These are phyloP conservation scores for Chrysoporthe puriensis DNA, from an alignment of 2,329 filamentous ascomycete species.

Conservation along the genomic window DNA sequence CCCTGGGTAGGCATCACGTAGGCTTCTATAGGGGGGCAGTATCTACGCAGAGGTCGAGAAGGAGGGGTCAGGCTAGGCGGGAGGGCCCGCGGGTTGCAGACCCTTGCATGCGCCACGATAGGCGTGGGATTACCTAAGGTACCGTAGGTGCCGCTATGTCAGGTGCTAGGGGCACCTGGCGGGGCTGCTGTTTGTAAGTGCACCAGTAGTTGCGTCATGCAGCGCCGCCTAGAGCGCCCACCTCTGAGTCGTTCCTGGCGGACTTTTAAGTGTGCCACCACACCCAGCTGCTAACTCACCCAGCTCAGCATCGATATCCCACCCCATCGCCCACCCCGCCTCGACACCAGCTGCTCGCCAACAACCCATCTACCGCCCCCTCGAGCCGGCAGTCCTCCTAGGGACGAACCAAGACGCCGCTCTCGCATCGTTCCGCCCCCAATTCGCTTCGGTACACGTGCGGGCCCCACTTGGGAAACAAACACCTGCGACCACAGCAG, in stretches of 20 bases:
- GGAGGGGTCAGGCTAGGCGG: neutral
- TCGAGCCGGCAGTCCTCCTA: neutral
- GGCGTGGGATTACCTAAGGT: neutral
- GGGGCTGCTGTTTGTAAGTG: neutral
- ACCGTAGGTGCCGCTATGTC: no score
- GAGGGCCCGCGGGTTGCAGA: neutral
- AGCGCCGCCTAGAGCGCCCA: constrained; percentile 9
- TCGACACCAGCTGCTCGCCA: neutral
- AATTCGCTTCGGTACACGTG: neutral
- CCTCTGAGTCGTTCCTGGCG: no score
- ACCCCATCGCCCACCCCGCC: neutral
- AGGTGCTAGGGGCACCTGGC: neutral
- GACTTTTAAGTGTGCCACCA: neutral
- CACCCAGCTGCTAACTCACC: neutral
- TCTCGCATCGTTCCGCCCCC: neutral
- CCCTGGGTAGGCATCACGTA: no score
- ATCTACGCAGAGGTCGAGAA: no score
- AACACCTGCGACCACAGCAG: neutral
- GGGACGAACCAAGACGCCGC: neutral
- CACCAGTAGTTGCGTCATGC: constrained; percentile 7
- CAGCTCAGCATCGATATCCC: neutral
- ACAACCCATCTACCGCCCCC: neutral
- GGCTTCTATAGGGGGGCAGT: no score
- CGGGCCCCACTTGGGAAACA: neutral
- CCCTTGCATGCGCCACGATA: neutral